phyloP scores from a whole-genome alignment of 306 rosid species.

The Cucumis melo region DNA sequence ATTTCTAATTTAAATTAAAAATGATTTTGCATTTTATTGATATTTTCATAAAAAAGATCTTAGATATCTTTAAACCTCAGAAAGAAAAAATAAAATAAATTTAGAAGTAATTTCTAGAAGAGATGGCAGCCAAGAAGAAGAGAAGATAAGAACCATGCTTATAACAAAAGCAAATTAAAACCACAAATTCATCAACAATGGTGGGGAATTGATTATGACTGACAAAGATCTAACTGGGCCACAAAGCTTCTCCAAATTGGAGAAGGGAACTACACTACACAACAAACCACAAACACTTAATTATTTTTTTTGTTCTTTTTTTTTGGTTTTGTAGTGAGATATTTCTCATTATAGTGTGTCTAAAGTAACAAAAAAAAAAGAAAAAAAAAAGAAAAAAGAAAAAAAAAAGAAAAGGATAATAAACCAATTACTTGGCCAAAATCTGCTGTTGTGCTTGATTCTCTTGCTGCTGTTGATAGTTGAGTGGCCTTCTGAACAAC shows the following conservation, averaged over 20 bases:
- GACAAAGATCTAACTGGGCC: not conserved
- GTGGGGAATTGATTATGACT: not conserved
- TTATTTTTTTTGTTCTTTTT: not conserved
- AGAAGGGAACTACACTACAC: not conserved
- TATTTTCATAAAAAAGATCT: too few species aligned
- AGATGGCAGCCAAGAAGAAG: not conserved
- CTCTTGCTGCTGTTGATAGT: slow-evolving; percentile 81
- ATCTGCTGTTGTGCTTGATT: slow-evolving; percentile 53
- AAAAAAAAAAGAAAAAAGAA: too few species aligned
- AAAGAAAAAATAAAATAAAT: too few species aligned
- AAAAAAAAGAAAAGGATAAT: not conserved
- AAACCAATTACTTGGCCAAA: slow-evolving; percentile 35
- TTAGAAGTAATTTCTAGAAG: not conserved
- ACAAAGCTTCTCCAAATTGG: not conserved
- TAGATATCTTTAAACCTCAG: too few species aligned
- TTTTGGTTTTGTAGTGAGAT: not conserved
- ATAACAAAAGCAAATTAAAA: not conserved
- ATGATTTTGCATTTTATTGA: too few species aligned
- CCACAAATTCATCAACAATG: not conserved
- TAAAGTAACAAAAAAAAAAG: too few species aligned
- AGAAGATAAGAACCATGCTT: not conserved
- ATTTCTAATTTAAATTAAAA: too few species aligned
- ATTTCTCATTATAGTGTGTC: not conserved
- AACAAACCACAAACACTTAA: not conserved
- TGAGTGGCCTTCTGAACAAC: slow-evolving; percentile 95